A percentile compares a stretch with the other conserved stretches of the same genome.
Evolutionary conservation across 176 grass and related monocot species (phyloP).

Genomic region (sorghum (Sorghum bicolor)): Sorghum_bicolor_NCBIv3 NC_012879.2:8634501-8635000

Average conservation of each 20-base stretch:
- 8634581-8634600: conserved; percentile 25
- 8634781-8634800: conserved; percentile 9
- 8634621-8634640: conserved; percentile 22
- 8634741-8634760: conserved; percentile 42
- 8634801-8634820: conserved; percentile 5
- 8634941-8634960: background rate
- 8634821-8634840: too few relatives aligned
- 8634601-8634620: conserved; percentile 35
- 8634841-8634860: conserved; percentile 16
- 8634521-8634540: conserved; percentile 70
- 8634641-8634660: conserved; percentile 86
- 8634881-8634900: conserved; percentile 8
- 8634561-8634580: background rate
- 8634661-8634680: conserved; percentile 34
- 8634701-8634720: background rate
- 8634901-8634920: background rate
- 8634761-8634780: conserved; percentile 29
- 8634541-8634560: conserved; percentile 47
- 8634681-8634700: conserved; percentile 35
- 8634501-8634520: conserved; percentile 61
- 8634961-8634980: too few relatives aligned
- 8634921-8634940: background rate
- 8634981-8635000: background rate
- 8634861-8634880: conserved; percentile 21
- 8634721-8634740: too few relatives aligned